A percentile compares a stretch with the other conserved stretches of the same genome.
phyloP scores from a whole-genome alignment of 257 asterid genomes.

The Nicotiana undulata region DNA sequence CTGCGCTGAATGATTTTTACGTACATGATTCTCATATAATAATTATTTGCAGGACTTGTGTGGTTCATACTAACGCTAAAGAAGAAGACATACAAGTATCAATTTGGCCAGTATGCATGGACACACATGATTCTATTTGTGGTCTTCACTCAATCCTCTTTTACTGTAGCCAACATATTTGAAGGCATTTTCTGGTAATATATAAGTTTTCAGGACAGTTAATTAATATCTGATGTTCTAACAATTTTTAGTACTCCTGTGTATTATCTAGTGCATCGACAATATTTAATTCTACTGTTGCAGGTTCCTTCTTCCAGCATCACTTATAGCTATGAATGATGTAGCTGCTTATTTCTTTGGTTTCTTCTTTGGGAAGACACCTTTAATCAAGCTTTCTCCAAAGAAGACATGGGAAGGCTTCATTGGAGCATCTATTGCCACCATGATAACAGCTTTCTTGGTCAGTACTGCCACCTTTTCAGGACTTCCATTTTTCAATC shows the following conservation, averaged over 20 bases:
- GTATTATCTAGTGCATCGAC: conserved; percentile 17
- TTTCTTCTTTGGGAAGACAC: conserved; percentile 85
- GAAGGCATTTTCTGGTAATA: conserved; percentile 86
- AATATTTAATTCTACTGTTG: conserved; percentile 19
- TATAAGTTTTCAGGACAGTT: neutral
- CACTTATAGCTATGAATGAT: conserved; percentile 73
- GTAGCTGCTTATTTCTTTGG: conserved; percentile 84
- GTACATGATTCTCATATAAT: too few relatives aligned
- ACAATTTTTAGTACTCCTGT: neutral
- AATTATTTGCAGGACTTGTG: conserved; percentile 51
- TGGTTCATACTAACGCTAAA: conserved; percentile 85
- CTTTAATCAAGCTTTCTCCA: conserved; percentile 75
- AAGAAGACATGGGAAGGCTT: conserved; percentile 96
- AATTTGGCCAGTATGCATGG: conserved; percentile 89
- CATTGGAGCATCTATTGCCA: conserved; percentile 83
- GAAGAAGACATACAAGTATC: conserved; percentile 89
- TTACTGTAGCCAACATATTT: conserved; percentile 70
- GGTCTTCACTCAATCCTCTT: conserved; percentile 65
- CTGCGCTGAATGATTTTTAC: too few relatives aligned
- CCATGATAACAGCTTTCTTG: conserved; percentile 69
- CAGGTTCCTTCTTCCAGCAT: conserved; percentile 99
- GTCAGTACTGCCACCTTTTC: conserved; percentile 19
- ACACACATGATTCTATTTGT: conserved; percentile 78
- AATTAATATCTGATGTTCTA: neutral
- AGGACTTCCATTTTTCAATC: neutral